These are phyloP conservation scores for Cryptococcus maquisensis DNA, from an alignment of 1,284 basidiomycete species.

Conservation along the genomic window DNA sequence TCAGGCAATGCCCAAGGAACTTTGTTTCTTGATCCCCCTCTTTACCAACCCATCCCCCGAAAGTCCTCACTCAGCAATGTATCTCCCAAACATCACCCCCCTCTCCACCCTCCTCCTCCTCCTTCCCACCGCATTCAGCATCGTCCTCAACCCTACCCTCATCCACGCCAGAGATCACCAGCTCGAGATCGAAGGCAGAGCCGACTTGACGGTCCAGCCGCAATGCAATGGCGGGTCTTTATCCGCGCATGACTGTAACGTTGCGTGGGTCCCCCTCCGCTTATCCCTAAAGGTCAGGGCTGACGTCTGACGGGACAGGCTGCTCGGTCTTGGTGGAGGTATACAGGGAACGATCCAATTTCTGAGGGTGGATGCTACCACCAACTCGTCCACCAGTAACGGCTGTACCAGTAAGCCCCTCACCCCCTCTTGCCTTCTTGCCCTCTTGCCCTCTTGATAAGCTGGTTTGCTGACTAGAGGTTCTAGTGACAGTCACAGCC, in stretches of 20 bases:
- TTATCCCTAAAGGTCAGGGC: background rate
- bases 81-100: background rate
- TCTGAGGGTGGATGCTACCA: slow-evolving; percentile 1
- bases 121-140: too few relatives aligned
- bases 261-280: background rate
- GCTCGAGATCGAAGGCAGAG: background rate
- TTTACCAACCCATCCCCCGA: too few relatives aligned
- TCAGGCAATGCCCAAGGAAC: too few relatives aligned
- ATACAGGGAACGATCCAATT: slow-evolving; percentile 7
- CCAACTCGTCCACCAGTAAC: slow-evolving; percentile 2
- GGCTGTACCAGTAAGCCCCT: slow-evolving; percentile 5
- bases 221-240: slow-evolving; percentile 4
- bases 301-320: background rate
- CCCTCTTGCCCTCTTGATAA: too few relatives aligned
- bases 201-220: slow-evolving; percentile 3
- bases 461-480: too few relatives aligned
- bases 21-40: too few relatives aligned
- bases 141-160: background rate
- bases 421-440: background rate
- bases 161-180: background rate
- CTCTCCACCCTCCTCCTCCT: too few relatives aligned
- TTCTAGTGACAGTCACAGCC: slow-evolving; percentile 9
- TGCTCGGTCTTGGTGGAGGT: slow-evolving; percentile 2
- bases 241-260: slow-evolving; percentile 6
- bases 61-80: too few relatives aligned